phyloP scores from a whole-genome alignment of 106 monocot species.

The Dendrobium chrysotoxum region DNA sequence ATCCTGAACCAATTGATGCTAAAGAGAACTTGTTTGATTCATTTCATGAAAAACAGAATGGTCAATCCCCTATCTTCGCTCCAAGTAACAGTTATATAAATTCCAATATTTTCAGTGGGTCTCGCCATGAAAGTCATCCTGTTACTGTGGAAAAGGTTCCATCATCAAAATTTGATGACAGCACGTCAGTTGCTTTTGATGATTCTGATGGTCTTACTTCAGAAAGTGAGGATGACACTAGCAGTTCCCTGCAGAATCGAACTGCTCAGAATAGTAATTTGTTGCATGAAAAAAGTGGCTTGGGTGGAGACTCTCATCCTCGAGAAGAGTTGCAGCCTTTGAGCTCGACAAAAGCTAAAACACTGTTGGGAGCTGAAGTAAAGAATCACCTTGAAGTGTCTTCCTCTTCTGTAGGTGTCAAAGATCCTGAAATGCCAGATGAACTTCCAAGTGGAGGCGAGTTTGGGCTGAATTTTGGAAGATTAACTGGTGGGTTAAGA shows the following conservation, averaged over 20 bases:
- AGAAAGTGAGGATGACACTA: slow-evolving; percentile 27
- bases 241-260: slow-evolving; percentile 1
- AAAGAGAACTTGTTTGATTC: slow-evolving; percentile 19
- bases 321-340: slow-evolving; percentile 1
- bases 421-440: slow-evolving; percentile 12
- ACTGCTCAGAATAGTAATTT: slow-evolving; percentile 7
- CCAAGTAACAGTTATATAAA: slow-evolving; percentile 4
- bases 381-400: not conserved
- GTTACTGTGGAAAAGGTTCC: slow-evolving; percentile 7
- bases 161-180: slow-evolving; percentile 21
- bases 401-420: not conserved
- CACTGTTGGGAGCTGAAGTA: not conserved
- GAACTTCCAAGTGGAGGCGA: slow-evolving; percentile 11
- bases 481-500: slow-evolving; percentile 57
- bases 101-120: slow-evolving; percentile 8
- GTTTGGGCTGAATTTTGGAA: slow-evolving; percentile 35
- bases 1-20: slow-evolving; percentile 33
- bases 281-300: slow-evolving; percentile 3
- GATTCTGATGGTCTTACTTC: slow-evolving; percentile 36
- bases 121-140: not conserved
- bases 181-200: slow-evolving; percentile 33
- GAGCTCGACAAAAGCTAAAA: slow-evolving; percentile 1
- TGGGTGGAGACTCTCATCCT: slow-evolving; percentile 6
- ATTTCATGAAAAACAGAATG: slow-evolving; percentile 9
- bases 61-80: slow-evolving; percentile 6